phyloP scores from a whole-genome alignment of 345 rosid species.

The Syzygium grande region DNA sequence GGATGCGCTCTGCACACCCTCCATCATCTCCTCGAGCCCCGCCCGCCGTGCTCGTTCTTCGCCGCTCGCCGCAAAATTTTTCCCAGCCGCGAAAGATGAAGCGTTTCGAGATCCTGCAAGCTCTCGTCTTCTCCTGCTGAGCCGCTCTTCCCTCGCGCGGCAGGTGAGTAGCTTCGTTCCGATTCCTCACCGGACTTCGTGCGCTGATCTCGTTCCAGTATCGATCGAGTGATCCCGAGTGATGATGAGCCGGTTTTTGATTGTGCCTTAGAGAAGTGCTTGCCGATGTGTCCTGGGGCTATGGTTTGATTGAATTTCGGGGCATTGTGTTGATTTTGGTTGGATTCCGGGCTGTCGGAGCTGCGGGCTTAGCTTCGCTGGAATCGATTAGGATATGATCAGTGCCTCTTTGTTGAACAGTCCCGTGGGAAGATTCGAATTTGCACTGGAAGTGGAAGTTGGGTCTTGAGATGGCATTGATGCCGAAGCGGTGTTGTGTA shows the following conservation, averaged over 20 bases:
- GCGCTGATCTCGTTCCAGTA: neutral
- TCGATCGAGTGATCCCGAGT: neutral
- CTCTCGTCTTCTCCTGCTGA: neutral
- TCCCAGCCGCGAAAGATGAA: neutral
- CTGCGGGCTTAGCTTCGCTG: neutral
- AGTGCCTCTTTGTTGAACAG: neutral
- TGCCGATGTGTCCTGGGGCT: neutral
- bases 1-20: slow-evolving; percentile 3
- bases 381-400: neutral
- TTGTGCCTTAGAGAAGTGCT: neutral
- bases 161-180: neutral
- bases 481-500: neutral
- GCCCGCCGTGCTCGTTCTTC: neutral
- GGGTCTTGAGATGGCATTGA: neutral
- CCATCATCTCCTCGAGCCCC: neutral
- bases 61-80: neutral
- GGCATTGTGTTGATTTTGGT: neutral
- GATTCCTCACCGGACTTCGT: neutral
- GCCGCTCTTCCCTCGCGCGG: neutral
- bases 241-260: neutral
- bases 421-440: neutral
- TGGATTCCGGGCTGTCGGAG: neutral
- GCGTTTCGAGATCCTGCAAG: neutral
- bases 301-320: neutral
- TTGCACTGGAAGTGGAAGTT: neutral